Conservation (phyloP, 1,284 basidiomycete genomes). For the Crucibulum parvulum region DNA sequence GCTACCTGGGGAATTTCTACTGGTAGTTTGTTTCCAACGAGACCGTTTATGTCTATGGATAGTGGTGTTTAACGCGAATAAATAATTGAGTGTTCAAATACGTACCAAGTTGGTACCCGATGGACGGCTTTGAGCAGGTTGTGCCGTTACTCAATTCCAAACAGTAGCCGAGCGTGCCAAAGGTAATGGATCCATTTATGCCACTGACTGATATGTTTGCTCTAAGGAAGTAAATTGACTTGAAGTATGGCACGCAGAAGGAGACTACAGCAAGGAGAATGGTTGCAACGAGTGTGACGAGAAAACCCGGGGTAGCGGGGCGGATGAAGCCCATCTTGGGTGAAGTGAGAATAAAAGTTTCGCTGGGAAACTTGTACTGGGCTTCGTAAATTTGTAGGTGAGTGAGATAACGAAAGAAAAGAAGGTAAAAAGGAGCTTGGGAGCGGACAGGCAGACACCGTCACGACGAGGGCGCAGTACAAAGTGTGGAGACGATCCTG, state of each 20-base stretch:
- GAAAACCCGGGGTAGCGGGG: constrained; percentile 85
- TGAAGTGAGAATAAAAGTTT: constrained; percentile 2
- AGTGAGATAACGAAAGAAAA: constrained; percentile 5
- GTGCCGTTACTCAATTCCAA: constrained; percentile 57
- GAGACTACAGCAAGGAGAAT: constrained; percentile 81
- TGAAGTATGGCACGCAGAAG: constrained; percentile 88
- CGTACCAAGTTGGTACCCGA: constrained; percentile 88
- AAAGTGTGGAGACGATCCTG: too few relatives aligned
- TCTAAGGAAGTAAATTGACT: constrained; percentile 85
- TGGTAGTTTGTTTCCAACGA: constrained; percentile 71
- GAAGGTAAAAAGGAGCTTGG: neutral
- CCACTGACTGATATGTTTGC: constrained; percentile 63
- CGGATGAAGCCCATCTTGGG: constrained; percentile 63
- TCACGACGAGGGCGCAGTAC: too few relatives aligned
- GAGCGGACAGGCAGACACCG: neutral
- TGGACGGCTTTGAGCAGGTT: constrained; percentile 78
- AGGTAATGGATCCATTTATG: constrained; percentile 68
- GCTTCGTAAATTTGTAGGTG: neutral
- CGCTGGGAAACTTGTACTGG: constrained; percentile 5
- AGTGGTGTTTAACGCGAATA: neutral
- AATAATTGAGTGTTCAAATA: constrained; percentile 11
- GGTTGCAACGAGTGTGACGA: constrained; percentile 79
- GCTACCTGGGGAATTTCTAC: constrained; percentile 79
- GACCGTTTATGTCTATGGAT: constrained; percentile 74
- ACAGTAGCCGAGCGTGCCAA: constrained; percentile 90